phyloP scores from a whole-genome alignment of 345 rosid species.

The Aegle marmelos region DNA sequence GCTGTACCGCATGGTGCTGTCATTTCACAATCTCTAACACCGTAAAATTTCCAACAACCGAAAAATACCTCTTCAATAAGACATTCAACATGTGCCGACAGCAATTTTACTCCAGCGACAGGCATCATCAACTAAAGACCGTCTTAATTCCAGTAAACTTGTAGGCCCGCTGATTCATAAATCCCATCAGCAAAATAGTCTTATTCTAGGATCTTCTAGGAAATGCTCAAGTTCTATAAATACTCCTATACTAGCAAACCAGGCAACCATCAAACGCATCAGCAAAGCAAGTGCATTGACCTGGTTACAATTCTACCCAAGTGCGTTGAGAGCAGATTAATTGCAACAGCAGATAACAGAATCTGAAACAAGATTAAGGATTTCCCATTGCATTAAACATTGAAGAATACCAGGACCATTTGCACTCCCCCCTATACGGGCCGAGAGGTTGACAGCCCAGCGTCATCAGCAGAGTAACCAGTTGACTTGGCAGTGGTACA shows the following conservation, averaged over 20 bases:
- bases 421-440: neutral
- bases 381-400: neutral
- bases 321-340: neutral
- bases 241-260: neutral
- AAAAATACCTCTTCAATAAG: neutral
- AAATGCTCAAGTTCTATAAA: neutral
- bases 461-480: neutral
- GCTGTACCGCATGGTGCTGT: conserved; percentile 33
- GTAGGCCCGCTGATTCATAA: neutral
- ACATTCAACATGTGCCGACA: neutral
- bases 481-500: neutral
- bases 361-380: neutral
- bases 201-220: neutral
- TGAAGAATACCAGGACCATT: neutral
- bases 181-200: neutral
- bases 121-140: neutral
- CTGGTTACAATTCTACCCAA: neutral
- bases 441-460: neutral
- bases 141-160: neutral
- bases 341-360: neutral
- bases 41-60: conserved; percentile 10
- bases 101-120: neutral
- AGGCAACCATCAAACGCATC: neutral
- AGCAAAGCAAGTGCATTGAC: neutral
- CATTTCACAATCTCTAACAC: conserved; percentile 37